These are phyloP conservation scores for Neoscytalidium dimidiatum DNA, from an alignment of 2,329 filamentous ascomycete species.

Conservation along the genomic window DNA sequence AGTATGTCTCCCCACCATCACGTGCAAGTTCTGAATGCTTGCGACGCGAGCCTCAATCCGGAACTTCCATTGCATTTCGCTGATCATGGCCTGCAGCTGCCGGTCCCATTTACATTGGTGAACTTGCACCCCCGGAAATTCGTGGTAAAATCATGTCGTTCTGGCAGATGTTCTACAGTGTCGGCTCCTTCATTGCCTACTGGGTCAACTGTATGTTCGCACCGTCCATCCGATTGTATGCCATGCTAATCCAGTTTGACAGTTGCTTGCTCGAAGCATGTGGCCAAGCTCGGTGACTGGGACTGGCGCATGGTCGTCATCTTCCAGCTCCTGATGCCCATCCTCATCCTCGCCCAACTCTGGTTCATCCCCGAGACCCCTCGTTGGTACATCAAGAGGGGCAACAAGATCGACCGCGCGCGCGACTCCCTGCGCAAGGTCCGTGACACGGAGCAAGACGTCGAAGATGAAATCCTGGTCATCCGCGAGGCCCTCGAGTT, in stretches of 20 bases:
- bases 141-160: conserved; percentile 69
- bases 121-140: conserved; percentile 65
- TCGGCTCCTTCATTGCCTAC: conserved; percentile 66
- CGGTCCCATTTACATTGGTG: conserved; percentile 71
- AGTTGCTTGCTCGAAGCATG: conserved; percentile 62
- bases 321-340: conserved; percentile 69
- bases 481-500: conserved; percentile 71
- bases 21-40: neutral
- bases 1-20: conserved; percentile 41
- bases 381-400: conserved; percentile 59
- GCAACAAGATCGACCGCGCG: conserved; percentile 62
- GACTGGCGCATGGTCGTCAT: conserved; percentile 74
- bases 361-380: conserved; percentile 55
- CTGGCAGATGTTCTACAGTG: conserved; percentile 69
- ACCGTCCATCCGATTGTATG: neutral
- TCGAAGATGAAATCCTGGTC: conserved; percentile 65
- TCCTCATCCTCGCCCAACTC: conserved; percentile 62
- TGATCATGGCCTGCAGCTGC: conserved; percentile 48
- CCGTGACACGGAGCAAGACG: conserved; percentile 64
- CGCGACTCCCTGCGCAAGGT: conserved; percentile 60
- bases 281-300: conserved; percentile 63
- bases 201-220: conserved; percentile 48
- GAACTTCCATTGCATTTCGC: neutral
- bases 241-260: conserved; percentile 34
- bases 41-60: no score